Percentiles rank a stretch among this genome's conserved stretches.
Conservation (phyloP, 1,284 basidiomycete genomes). For the Cutaneotrichosporon cavernicola region DNA sequence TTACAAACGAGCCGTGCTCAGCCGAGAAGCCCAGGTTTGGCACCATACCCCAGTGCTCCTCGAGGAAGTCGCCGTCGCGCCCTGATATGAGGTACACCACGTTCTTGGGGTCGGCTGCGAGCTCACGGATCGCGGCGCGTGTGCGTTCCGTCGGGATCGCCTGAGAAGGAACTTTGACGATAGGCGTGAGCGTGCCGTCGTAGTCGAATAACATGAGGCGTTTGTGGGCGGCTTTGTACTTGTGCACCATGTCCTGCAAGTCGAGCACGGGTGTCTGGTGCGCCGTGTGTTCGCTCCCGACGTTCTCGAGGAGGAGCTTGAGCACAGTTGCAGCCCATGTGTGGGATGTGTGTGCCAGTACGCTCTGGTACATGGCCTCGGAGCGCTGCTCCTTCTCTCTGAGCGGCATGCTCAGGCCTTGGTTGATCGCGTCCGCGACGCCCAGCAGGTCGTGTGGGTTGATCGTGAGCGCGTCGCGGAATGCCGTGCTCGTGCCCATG, state of each 20-base stretch:
- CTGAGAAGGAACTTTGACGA: slow-evolving; percentile 88
- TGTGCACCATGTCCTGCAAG: slow-evolving; percentile 61
- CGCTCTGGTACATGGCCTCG: slow-evolving; percentile 72
- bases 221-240: slow-evolving; percentile 73
- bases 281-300: slow-evolving; percentile 77
- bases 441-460: slow-evolving; percentile 62
- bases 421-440: slow-evolving; percentile 91
- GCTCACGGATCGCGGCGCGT: slow-evolving; percentile 68
- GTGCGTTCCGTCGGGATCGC: slow-evolving; percentile 78
- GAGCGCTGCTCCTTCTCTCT: slow-evolving; percentile 78
- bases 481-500: slow-evolving; percentile 73
- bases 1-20: slow-evolving; percentile 93
- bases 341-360: slow-evolving; percentile 90
- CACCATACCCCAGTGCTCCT: slow-evolving; percentile 86
- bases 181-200: slow-evolving; percentile 94
- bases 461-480: slow-evolving; percentile 52
- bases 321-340: slow-evolving; percentile 92
- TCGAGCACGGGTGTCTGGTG: slow-evolving; percentile 84
- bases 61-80: slow-evolving; percentile 88
- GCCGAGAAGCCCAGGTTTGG: slow-evolving; percentile 83
- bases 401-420: slow-evolving; percentile 76
- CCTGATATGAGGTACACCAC: slow-evolving; percentile 97
- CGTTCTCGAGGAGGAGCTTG: slow-evolving; percentile 80
- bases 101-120: slow-evolving; percentile 79
- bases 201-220: slow-evolving; percentile 94